Conservation (phyloP, 768 basidiomycete genomes). For the Crepidotus variabilis region DNA sequence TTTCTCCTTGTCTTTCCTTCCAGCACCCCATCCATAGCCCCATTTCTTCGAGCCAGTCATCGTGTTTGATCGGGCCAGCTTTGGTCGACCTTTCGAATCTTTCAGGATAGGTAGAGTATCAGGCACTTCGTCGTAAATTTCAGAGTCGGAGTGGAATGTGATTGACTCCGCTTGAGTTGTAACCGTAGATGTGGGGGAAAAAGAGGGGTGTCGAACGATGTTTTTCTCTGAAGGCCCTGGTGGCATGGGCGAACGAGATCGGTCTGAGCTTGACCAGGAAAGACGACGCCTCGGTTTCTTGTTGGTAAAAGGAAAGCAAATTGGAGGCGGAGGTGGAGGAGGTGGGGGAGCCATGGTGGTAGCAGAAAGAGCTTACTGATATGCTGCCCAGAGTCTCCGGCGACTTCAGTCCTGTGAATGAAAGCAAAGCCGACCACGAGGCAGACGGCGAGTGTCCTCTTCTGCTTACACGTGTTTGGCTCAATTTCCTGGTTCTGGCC, state of each 20-base stretch:
- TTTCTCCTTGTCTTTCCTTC: conserved; percentile 45
- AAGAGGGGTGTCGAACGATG: conserved; percentile 34
- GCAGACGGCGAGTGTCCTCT: conserved; percentile 16
- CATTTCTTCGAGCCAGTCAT: conserved; percentile 61
- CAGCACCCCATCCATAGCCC: conserved; percentile 73
- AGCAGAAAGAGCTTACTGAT: conserved; percentile 17
- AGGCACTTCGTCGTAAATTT: conserved; percentile 50
- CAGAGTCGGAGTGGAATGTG: conserved; percentile 59
- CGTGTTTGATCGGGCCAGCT: conserved; percentile 46
- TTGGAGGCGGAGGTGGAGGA: conserved; percentile 55
- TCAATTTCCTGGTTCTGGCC: background rate
- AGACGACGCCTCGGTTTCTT: conserved; percentile 45
- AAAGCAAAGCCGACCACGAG: conserved; percentile 16
- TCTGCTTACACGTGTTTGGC: conserved; percentile 4
- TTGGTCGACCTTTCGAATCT: conserved; percentile 36
- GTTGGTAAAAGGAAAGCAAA: conserved; percentile 57
- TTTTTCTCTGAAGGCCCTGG: conserved; percentile 10
- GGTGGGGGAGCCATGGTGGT: conserved; percentile 49
- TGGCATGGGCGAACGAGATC: conserved; percentile 14
- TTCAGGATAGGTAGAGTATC: conserved; percentile 27
- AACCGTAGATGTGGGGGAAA: conserved; percentile 37
- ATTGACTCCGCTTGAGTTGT: conserved; percentile 43
- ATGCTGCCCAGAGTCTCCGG: conserved; percentile 12
- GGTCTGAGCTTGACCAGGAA: conserved; percentile 41
- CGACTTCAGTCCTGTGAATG: conserved; percentile 14